Conservation (phyloP, 2,329 filamentous ascomycete genomes). For the Phaeosphaeria sp. region DNA sequence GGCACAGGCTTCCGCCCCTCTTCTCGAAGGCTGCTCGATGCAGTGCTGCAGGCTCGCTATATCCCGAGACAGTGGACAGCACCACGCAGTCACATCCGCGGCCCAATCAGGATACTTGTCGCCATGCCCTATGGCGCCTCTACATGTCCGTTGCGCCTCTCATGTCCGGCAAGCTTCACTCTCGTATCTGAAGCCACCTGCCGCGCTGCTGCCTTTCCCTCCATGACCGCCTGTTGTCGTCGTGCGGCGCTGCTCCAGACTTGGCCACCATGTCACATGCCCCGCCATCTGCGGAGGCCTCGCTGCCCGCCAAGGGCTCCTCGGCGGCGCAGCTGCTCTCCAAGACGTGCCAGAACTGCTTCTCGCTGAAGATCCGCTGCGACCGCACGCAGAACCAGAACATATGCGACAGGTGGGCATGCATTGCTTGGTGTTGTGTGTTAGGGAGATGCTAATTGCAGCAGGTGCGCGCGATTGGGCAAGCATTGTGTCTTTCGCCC, state of each 20-base stretch:
- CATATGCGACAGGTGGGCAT: slow-evolving; percentile 44
- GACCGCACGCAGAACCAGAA: slow-evolving; percentile 33
- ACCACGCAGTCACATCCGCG: not conserved
- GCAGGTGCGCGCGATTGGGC: slow-evolving; percentile 26
- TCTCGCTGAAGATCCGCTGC: slow-evolving; percentile 40
- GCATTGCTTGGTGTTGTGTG: not conserved
- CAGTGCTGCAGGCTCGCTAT: not conserved
- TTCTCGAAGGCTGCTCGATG: not conserved
- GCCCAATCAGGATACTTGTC: not conserved
- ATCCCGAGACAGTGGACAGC: not conserved
- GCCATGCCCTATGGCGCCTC: not conserved
- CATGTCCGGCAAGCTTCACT: not conserved
- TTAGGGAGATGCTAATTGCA: not conserved
- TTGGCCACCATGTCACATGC: not conserved
- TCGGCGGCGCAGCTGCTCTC: slow-evolving; percentile 27
- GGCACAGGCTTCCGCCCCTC: not conserved
- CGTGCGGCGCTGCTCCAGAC: not conserved
- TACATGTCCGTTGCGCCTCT: not conserved
- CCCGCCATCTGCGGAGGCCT: not conserved
- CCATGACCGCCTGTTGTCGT: not conserved
- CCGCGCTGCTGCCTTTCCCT: not conserved
- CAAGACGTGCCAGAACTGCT: slow-evolving; percentile 45
- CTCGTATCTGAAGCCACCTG: not conserved
- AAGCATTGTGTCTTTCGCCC: slow-evolving; percentile 48
- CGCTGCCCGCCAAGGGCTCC: slow-evolving; percentile 4